Base-by-base conservation (phyloP, 1,284 basidiomycete genomes). In the Boletus mariae region DNA sequence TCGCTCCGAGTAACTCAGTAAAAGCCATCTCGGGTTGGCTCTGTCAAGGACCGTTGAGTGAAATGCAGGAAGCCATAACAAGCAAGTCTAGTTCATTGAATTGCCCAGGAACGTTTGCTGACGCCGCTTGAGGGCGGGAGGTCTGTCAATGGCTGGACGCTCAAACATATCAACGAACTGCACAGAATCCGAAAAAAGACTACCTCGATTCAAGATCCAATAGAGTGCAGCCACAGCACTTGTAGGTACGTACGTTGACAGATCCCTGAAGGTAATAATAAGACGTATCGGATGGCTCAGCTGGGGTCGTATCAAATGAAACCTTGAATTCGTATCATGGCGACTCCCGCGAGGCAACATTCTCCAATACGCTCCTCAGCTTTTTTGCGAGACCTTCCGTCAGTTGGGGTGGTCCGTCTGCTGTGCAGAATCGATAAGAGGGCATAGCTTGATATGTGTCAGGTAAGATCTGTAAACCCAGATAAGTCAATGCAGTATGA, bases 361-460 rank as follows among this genome's bases (percentile, higher is more conserved):
- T 42, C 47, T 71, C 64, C 32, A 80, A 60, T 17, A 73, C 42
- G 40, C 66, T 62, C 32, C 68, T 68, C 23, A 89, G 72, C 46
- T 77, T 73, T 53, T 68, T 61, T 29, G 78, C 74, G 9, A 89
- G 72, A 3, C 85, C 84, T 4, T 81, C 78, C 0, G 86, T 86
- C 41, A 90, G 75, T 53, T 81, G 78, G 1, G 76, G 73, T 0
- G 86, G 71, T 1, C 87, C 88, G 57, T 90, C 85, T 4, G 76
- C 65, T 0, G 89, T 91, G 66, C 84, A 87, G 15, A 91, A 60
- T 26, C 89, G 80, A 65, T 91, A 92, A 4, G 87, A 77, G 0
- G 89, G 87, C 89, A 91, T 91, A 2, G 84, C 76, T 61, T 86
- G 80, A 60, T 91, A 92, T 1, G 88, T 90, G 12, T 85, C 81